Base-by-base conservation (phyloP, 768 basidiomycete genomes). In the Hortiboletus campestris region DNA sequence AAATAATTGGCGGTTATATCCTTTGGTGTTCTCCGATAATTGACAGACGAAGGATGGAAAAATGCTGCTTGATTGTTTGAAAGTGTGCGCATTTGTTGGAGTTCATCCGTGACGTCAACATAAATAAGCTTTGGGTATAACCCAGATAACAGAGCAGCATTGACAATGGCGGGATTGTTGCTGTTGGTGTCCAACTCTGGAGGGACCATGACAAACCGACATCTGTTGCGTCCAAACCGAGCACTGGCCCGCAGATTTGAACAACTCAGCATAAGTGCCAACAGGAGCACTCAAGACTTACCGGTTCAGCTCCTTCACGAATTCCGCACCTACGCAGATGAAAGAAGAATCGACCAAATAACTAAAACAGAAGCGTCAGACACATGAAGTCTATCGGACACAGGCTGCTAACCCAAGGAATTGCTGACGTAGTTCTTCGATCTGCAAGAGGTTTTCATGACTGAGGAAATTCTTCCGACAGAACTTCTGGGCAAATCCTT, bases 341-440 rank as follows among this genome's bases (percentile, higher is more conserved):
- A 98, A 94, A 0, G 82, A 80, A 6, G 94, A 91, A 68, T 98
- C 96, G 13, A 96, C 82, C 43, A 98, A 74, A 72, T 96, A 94
- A 19, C 90, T 91, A 56, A 22, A 46, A 40, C 14, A 48, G 14
- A 46, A 17, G 32, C 46, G 50, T 61, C 39, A 46, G 60, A 43
- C 17, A 19, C 11, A 25, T 22, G 25, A 55, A 40, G n/a, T 19
- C 20, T 19, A 49, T 35, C 66, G 22, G n/a, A 50, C 19, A 20
- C 52, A 29, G 14, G 19, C 32, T 29, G 36, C 72, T 59, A 64
- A 90, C 79, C 86, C 84, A 51, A 93, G 75, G 58, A 92, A 84
- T 68, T 99, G 96, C 65, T 94, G 93, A 29, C 95, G 85, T 35
- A 98, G 80, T 66, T 98, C 96, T 70, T 98, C 96, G 31, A 99